Conservation (phyloP, 192 early-diverging fungal genomes). For the Phlyctochytrium arcticum region DNA sequence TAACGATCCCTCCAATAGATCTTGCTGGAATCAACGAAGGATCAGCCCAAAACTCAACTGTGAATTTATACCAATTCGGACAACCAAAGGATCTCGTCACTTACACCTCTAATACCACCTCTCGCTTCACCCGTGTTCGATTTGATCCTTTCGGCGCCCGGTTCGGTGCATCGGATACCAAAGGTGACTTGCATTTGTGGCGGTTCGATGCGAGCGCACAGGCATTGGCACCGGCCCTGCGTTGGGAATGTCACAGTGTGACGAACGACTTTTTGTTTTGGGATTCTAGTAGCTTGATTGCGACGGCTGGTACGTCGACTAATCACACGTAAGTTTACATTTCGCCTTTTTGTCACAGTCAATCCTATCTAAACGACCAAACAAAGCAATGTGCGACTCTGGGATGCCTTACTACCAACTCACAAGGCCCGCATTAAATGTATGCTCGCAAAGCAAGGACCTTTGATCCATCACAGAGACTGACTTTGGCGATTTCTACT, state of each 20-base stretch:
- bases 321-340: conserved; percentile 33
- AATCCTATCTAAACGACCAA: too few species aligned
- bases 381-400: conserved; percentile 64
- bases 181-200: conserved; percentile 70
- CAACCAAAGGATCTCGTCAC: conserved; percentile 63
- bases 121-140: conserved; percentile 42
- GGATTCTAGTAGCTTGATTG: conserved; percentile 65
- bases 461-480: too few species aligned
- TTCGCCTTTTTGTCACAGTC: too few species aligned
- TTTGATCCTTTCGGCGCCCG: conserved; percentile 78
- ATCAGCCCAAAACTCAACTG: conserved; percentile 28
- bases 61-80: conserved; percentile 77
- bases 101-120: conserved; percentile 50
- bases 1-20: conserved; percentile 29
- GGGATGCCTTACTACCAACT: conserved; percentile 74
- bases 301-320: conserved; percentile 65
- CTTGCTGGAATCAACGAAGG: conserved; percentile 48
- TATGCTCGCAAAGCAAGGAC: neutral
- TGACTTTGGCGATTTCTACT: neutral
- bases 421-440: conserved; percentile 52
- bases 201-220: conserved; percentile 66
- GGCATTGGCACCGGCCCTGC: conserved; percentile 51
- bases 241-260: conserved; percentile 50
- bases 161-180: conserved; percentile 68
- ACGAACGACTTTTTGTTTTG: conserved; percentile 74